Evolutionary conservation across 2,329 filamentous ascomycete species (phyloP), one percentile per base, ranked within the genome.

Genomic region (Leptographium procerum): DNA sequence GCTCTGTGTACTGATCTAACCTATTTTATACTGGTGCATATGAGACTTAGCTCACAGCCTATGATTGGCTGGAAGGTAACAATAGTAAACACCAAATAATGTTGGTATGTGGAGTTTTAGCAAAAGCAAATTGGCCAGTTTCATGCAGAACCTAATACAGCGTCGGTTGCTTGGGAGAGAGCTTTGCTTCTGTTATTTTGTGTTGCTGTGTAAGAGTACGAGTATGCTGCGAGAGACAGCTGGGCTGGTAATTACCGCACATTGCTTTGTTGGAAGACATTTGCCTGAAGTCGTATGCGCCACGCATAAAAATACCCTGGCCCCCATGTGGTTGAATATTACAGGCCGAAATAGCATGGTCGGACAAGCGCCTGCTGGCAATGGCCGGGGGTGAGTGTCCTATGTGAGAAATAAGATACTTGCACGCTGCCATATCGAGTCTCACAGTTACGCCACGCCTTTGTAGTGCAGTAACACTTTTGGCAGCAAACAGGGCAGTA

Each of bases 401-500:
- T n/a, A n/a, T n/a, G n/a, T n/a, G n/a, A n/a, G n/a, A n/a, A n/a
- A n/a, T n/a, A n/a, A n/a, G n/a, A n/a, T n/a, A n/a, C n/a, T n/a
- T n/a, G n/a, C n/a, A n/a, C n/a, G n/a, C n/a, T n/a, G 16, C 40
- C 40, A 8, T n/a, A 43, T 43, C 40, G 40, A 19, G 40, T 43
- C 40, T 13, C 31, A 34, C 45, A 24, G 52, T 19, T 45, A 55
- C 52, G 52, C 22, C 24, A 22, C 34, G 34, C 10, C 34, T 13
- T 14, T 2, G 52, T 55, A 55, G 24, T 19, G 24, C 22, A 16
- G 13, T 59, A 60, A 51, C 57, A 33, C 14, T 13, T 50, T 36
- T 52, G 52, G 55, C 43, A 28, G 51, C 9, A 56, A 31, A 52
- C 31, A 50, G 57, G 56, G 54, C 33, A 14, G 52, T 56, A n/a